phyloP scores from a whole-genome alignment of 2,329 filamentous ascomycete species.

The Fusarium sp. region DNA sequence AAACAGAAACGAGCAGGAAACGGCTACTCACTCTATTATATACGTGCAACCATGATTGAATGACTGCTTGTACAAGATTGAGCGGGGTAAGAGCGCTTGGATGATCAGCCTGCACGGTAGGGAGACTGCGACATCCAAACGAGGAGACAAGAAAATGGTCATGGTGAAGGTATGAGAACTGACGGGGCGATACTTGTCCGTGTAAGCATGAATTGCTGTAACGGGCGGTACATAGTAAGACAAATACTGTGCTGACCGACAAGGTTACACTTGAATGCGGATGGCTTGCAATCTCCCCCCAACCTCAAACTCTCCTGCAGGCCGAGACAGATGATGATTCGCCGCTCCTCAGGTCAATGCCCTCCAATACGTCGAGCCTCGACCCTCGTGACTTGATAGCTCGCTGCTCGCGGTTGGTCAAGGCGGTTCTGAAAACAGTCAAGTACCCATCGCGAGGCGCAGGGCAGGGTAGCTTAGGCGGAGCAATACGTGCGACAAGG shows the following conservation, averaged over 20 bases:
- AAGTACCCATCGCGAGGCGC: not conserved
- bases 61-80: slow-evolving; percentile 26
- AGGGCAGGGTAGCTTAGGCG: not conserved
- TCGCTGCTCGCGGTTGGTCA: slow-evolving; percentile 13
- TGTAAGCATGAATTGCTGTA: not conserved
- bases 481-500: slow-evolving; percentile 10
- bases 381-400: slow-evolving; percentile 23
- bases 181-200: slow-evolving; percentile 6
- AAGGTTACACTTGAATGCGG: slow-evolving; percentile 30
- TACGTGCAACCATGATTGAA: slow-evolving; percentile 19
- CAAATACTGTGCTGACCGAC: slow-evolving; percentile 31
- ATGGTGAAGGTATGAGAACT: not conserved
- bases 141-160: slow-evolving; percentile 9
- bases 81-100: slow-evolving; percentile 43
- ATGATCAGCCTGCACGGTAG: slow-evolving; percentile 15
- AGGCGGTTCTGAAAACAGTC: slow-evolving; percentile 31
- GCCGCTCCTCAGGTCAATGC: slow-evolving; percentile 7
- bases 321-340: slow-evolving; percentile 26
- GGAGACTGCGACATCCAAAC: slow-evolving; percentile 13
- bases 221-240: slow-evolving; percentile 27
- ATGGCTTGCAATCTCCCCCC: slow-evolving; percentile 27
- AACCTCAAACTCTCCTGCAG: slow-evolving; percentile 33
- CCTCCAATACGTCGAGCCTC: slow-evolving; percentile 27
- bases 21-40: slow-evolving; percentile 24
- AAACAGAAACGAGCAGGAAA: not conserved